Evolutionary conservation across 1,139 yeast species (phyloP), one percentile per base, ranked within the genome.

Genomic region (Kazachstania sp.): DNA sequence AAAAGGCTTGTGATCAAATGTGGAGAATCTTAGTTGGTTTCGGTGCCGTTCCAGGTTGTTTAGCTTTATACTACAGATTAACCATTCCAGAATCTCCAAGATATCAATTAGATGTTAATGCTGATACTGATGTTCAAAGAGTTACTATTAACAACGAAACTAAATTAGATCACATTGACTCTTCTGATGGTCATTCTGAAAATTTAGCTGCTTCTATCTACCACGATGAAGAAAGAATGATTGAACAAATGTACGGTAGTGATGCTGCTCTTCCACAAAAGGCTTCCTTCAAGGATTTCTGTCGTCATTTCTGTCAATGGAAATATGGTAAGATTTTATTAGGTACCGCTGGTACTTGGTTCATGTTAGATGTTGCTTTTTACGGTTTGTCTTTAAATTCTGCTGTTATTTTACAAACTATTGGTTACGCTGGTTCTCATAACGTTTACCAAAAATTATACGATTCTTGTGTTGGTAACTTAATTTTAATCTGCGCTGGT

Each of bases 281-380:
- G 58, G 78, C 79, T 31, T 74, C 79, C 18, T 71, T 67, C 60
- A 53, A 55, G 39, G 90, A 83, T 66, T 85, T 85, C 72, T 59
- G 74, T 60, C 42, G 54, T 31, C 95, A 90, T 68, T 92, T 90
- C 66, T 72, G 80, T 46, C 84, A 87, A 71, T 88, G 97, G 95
- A 86, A 75, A 70, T 83, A 87, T 69, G 82, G 86, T 70, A 85
- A 83, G 72, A 79, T 83, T 51, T 74, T 92, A 59, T 58, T 92
- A 47, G 98, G 97, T 66, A 90, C 98, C 59, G 95, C 97, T 56
- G 94, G 90, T 68, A 83, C 95, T 45, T 92, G 98, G 98, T 90
- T 90, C 74, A 75, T 83, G 73, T 78, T 90, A 70, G 98, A 92
- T 75, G 86, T 92, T 66, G 96, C 97, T 52, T 88, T 81, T 76